Conservation (phyloP, 225 moss, liverwort and hornwort genomes). For the Polytrichum commune region DNA sequence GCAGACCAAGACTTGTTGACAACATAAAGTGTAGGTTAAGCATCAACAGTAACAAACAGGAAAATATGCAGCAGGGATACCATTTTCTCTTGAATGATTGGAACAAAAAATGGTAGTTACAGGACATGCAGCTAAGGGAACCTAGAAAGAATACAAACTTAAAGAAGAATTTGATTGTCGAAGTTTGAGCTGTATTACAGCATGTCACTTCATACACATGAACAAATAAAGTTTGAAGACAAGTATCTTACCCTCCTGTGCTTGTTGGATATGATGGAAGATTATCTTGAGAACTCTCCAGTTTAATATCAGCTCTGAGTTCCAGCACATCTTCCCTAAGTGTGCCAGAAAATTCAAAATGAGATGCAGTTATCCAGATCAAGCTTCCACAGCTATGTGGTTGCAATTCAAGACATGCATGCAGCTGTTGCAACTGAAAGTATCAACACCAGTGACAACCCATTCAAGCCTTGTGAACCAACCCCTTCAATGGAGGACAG, state of each 20-base stretch:
- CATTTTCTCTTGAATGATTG: background rate
- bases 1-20: background rate
- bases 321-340: slow-evolving; percentile 35
- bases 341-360: background rate
- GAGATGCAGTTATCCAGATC: background rate
- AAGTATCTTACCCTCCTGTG: slow-evolving; percentile 36
- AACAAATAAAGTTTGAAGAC: background rate
- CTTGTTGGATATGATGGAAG: slow-evolving; percentile 18
- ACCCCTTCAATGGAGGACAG: background rate
- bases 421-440: background rate
- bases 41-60: background rate
- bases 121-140: no score
- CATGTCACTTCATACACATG: no score
- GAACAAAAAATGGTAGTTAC: background rate
- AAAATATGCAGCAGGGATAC: background rate
- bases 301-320: slow-evolving; percentile 12
- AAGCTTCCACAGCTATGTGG: background rate
- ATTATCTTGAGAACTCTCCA: slow-evolving; percentile 13
- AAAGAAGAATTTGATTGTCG: no score
- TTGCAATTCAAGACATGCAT: background rate
- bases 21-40: background rate
- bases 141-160: no score
- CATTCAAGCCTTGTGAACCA: background rate
- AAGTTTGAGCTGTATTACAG: no score
- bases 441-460: background rate